These are phyloP conservation scores for Phytophthora multivora DNA, from an alignment of 352 stramenopile genomes.

Conservation along the genomic window DNA sequence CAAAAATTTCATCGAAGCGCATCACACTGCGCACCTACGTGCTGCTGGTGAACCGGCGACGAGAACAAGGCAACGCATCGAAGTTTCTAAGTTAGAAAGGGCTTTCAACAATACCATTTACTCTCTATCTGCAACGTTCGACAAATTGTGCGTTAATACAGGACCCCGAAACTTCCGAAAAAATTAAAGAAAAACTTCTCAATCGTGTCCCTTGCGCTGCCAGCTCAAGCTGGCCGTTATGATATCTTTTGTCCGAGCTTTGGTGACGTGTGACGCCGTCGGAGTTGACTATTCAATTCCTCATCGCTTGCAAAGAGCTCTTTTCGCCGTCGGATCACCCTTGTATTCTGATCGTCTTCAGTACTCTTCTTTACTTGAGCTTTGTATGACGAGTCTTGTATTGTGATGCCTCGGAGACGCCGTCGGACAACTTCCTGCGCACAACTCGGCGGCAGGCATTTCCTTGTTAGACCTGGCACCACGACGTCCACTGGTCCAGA, in stretches of 20 bases:
- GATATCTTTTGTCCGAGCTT: background rate
- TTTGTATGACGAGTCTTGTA: background rate
- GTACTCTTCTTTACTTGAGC: background rate
- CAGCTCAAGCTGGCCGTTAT: background rate
- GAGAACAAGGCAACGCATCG: too few species aligned
- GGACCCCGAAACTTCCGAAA: too few species aligned
- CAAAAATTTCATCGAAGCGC: too few species aligned
- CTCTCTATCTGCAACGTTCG: too few species aligned
- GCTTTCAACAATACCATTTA: too few species aligned
- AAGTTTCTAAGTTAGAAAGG: too few species aligned
- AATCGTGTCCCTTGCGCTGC: too few species aligned
- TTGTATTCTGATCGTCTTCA: background rate
- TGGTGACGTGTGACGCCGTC: background rate
- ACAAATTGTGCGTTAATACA: too few species aligned
- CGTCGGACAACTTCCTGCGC: constrained; percentile 3
- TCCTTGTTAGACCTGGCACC: constrained; percentile 3
- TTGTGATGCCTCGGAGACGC: background rate
- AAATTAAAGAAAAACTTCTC: too few species aligned
- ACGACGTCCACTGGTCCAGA: too few species aligned
- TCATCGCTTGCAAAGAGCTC: background rate
- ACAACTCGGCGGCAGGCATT: constrained; percentile 1
- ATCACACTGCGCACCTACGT: too few species aligned
- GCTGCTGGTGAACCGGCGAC: too few species aligned
- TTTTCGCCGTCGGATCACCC: background rate
- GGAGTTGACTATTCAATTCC: background rate